Base-by-base conservation (phyloP, 129 eudicot genomes). In the Helianthus tuberosus region DNA sequence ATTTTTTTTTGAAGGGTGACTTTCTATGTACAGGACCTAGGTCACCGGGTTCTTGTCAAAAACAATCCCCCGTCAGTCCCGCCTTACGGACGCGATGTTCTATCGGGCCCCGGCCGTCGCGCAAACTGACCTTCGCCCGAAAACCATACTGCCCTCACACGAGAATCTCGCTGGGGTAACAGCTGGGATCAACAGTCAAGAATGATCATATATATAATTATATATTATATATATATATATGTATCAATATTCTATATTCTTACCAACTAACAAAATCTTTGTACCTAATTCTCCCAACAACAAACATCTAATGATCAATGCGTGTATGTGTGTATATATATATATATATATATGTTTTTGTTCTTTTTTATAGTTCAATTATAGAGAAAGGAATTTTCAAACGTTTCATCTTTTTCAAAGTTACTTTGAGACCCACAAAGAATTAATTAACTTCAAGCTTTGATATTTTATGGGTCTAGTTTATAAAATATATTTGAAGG, bases 191-290 rank as follows among this genome's bases (percentile, higher is more conserved):
- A 58, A 43, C 32, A 71, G 54, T 75, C 54, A 75, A 53, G 23
- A 69, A 79, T 72, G 2, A 43, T 32, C 36, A 32, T 32, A 32
- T 32, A 32, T 32, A 32, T 32, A 32, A n/a, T n/a, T n/a, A n/a
- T n/a, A n/a, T n/a, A n/a, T n/a, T 32, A 3, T 32, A 32, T 32
- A 29, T 32, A 3, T 43, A 3, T 32, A 32, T 43, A 43, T 43
- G 2, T 43, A 43, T 43, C 79, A 68, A 61, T 55, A 72, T 77
- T 75, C 69, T 53, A 79, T 11, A 76, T 73, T 64, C 71, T 43
- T 54, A 72, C 87, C 81, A 46, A 54, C 82, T 73, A 65, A 11
- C 83, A 75, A 64, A n/a, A 75, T 68, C 78, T 68, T 83, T 79
- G 79, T 41, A 64, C 75, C 76, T 71, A 57, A 80, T 80, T 44